phyloP scores from a whole-genome alignment of 2,329 filamentous ascomycete species.

The Dactylellina sp. region DNA sequence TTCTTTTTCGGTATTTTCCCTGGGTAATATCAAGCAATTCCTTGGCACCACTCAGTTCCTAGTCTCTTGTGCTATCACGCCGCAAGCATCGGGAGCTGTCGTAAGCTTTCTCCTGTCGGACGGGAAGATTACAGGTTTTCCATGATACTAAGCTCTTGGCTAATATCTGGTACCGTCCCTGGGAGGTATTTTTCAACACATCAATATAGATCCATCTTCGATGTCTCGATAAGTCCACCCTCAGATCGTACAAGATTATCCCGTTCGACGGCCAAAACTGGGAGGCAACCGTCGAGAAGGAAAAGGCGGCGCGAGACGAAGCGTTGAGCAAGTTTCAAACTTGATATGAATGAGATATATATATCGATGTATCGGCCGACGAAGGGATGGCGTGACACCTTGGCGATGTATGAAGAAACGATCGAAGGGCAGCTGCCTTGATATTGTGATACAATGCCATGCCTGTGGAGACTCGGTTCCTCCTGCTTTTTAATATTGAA shows the following conservation, averaged over 20 bases:
- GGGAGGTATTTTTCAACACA: slow-evolving; percentile 15
- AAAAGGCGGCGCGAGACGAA: slow-evolving; percentile 54
- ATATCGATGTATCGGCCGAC: background rate
- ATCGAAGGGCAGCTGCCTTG: slow-evolving; percentile 7
- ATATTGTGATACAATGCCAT: slow-evolving; percentile 14
- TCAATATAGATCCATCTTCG: slow-evolving; percentile 46
- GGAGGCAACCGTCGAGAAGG: slow-evolving; percentile 34
- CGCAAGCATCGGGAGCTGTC: slow-evolving; percentile 31
- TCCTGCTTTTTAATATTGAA: slow-evolving; percentile 17
- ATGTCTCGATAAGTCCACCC: slow-evolving; percentile 49
- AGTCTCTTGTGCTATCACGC: background rate
- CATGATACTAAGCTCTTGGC: slow-evolving; percentile 41
- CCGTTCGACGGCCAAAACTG: slow-evolving; percentile 51
- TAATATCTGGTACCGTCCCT: slow-evolving; percentile 31
- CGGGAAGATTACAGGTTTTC: slow-evolving; percentile 18
- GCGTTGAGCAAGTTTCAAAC: slow-evolving; percentile 39
- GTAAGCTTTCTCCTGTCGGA: slow-evolving; percentile 24
- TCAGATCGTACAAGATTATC: slow-evolving; percentile 48
- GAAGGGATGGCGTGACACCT: slow-evolving; percentile 3
- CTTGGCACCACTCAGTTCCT: background rate
- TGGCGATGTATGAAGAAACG: slow-evolving; percentile 36
- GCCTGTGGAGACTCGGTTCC: slow-evolving; percentile 12
- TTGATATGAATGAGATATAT: slow-evolving; percentile 35
- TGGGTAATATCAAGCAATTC: background rate
- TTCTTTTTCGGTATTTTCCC: background rate